Percentiles rank a stretch among this genome's conserved stretches.
Conservation (phyloP, 805 yeast species). For the Allodekkera sacchari region DNA sequence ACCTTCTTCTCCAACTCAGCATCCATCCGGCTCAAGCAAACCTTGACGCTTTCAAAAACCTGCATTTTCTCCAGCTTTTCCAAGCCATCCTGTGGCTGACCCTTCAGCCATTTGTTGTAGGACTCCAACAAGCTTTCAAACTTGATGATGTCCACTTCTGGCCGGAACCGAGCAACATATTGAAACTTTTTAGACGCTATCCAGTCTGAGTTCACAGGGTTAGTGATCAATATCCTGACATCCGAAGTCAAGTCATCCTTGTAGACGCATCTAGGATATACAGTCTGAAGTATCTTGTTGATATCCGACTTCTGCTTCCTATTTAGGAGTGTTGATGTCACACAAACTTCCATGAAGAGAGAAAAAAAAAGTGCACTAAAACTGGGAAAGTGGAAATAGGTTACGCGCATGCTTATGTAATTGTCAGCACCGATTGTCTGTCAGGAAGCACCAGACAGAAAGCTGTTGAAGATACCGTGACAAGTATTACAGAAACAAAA, state of each 20-base stretch:
- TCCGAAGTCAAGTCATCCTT: conserved; percentile 21
- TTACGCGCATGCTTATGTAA: too few species aligned
- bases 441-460: too few species aligned
- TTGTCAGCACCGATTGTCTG: too few species aligned
- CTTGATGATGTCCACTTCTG: conserved; percentile 49
- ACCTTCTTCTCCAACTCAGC: conserved; percentile 19
- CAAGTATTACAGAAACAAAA: too few species aligned
- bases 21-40: conserved; percentile 30
- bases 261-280: conserved; percentile 13
- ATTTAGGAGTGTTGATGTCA: conserved; percentile 22
- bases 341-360: too few species aligned
- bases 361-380: too few species aligned
- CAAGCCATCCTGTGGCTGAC: conserved; percentile 23
- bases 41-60: conserved; percentile 33
- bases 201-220: conserved; percentile 19
- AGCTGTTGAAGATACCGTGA: too few species aligned
- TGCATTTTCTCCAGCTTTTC: conserved; percentile 19
- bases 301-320: conserved; percentile 11
- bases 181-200: conserved; percentile 42
- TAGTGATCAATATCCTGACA: conserved; percentile 16
- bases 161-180: conserved; percentile 39
- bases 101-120: conserved; percentile 48
- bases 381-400: too few species aligned
- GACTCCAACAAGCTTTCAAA: conserved; percentile 37
- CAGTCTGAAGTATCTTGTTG: conserved; percentile 8